A percentile compares a stretch with the other conserved stretches of the same genome.
These are phyloP conservation scores for Polyporus tsugae DNA, from an alignment of 1,284 basidiomycete species.

Conservation along the genomic window DNA sequence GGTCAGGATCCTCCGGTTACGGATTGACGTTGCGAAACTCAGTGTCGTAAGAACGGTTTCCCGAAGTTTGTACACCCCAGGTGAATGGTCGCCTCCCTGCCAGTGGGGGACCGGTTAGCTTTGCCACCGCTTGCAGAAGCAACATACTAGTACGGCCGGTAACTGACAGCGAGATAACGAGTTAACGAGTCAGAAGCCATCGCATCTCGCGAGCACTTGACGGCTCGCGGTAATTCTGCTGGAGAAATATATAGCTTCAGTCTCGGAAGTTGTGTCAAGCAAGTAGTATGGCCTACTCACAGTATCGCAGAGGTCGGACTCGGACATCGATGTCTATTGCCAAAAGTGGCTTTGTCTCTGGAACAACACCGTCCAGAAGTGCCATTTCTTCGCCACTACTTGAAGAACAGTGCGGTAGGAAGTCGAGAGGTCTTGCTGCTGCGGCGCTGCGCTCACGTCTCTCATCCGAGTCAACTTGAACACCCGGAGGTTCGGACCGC, in stretches of 20 bases:
- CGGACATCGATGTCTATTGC: background rate
- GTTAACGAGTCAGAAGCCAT: background rate
- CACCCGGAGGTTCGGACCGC: too few relatives aligned
- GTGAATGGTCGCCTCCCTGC: background rate
- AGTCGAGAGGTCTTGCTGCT: background rate
- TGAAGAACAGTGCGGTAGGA: background rate
- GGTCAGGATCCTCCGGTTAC: background rate
- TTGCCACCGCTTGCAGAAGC: background rate
- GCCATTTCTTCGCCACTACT: background rate
- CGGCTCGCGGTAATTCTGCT: slow-evolving; percentile 2
- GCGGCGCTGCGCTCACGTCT: background rate
- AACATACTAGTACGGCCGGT: background rate
- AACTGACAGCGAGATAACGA: background rate
- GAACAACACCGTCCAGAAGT: background rate
- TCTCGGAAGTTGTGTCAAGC: background rate
- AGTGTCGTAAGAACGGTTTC: background rate
- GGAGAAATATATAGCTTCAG: too few relatives aligned
- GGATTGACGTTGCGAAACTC: background rate
- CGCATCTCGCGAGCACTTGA: background rate
- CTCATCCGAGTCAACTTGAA: too few relatives aligned
- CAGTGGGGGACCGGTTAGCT: background rate
- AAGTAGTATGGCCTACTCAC: background rate
- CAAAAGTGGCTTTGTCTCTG: background rate
- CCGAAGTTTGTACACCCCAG: background rate
- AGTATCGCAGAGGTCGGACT: background rate